These are phyloP conservation scores for Bretschneidera sinensis DNA, from an alignment of 345 rosid species.

Conservation along the genomic window DNA sequence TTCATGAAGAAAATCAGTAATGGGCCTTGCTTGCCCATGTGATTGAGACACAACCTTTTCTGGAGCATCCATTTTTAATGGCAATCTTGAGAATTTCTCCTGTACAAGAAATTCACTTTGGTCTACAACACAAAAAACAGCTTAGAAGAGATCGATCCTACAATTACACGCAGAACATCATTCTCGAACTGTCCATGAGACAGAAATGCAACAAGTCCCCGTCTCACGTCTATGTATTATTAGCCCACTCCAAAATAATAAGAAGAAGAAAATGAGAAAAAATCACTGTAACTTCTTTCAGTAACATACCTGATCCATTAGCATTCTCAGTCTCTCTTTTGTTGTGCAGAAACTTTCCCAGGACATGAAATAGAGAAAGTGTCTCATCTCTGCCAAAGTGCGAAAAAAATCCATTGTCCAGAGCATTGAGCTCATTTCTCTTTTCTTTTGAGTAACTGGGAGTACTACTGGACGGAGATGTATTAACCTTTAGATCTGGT, in stretches of 20 bases:
- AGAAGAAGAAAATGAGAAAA: not conserved
- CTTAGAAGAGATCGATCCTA: slow-evolving; percentile 4
- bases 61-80: slow-evolving; percentile 87
- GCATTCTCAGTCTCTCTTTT: slow-evolving; percentile 64
- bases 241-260: not conserved
- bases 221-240: no score
- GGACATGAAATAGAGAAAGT: slow-evolving; percentile 82
- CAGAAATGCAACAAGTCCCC: not conserved
- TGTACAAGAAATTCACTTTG: slow-evolving; percentile 36
- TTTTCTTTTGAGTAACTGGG: slow-evolving; percentile 22
- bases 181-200: slow-evolving; percentile 3
- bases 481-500: slow-evolving; percentile 31
- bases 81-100: slow-evolving; percentile 69
- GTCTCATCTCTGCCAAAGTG: slow-evolving; percentile 79
- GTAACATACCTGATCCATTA: slow-evolving; percentile 36
- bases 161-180: not conserved
- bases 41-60: slow-evolving; percentile 89
- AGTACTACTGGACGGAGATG: slow-evolving; percentile 22
- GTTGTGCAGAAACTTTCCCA: slow-evolving; percentile 95
- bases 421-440: slow-evolving; percentile 27
- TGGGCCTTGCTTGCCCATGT: slow-evolving; percentile 81
- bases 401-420: slow-evolving; percentile 37
- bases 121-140: slow-evolving; percentile 30
- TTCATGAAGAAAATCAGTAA: slow-evolving; percentile 88
- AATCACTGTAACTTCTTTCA: not conserved